Base-by-base conservation (phyloP, 1,284 basidiomycete genomes). In the Butyriboletus appendiculatus region DNA sequence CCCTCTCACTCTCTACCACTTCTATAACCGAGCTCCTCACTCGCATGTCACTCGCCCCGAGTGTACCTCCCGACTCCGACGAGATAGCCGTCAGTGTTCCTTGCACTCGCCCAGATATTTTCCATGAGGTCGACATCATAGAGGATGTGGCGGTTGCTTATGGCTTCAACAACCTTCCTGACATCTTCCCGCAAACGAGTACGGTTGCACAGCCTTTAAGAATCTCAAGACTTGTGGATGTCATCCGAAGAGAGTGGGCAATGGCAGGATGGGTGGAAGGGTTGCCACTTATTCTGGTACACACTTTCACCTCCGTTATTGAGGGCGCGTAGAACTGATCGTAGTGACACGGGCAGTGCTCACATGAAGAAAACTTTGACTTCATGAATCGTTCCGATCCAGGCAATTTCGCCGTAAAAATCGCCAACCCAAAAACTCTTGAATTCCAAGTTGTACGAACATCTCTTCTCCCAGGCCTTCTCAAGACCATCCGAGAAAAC, bases 361-460 rank as follows among this genome's bases (percentile, higher is more conserved):
- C 94, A 18, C 94, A 96, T 70, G 96, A 98, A 71, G 96, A 99
- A 75, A 98, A 98, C 76, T 99, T 97, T 69, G 87, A 84, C 46
- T 96, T 87, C 78, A 79, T 99, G 59, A 96, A 97, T 74, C 88
- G 88, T 55, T 71, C 78, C 46, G 96, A 98, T 71, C 88, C 93
- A 58, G 87, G 88, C 30, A 83, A 82, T 45, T 80, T 82, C 34
- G 96, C 91, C 10, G 87, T 99, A 61, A 90, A 90, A 54, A 91
- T 99, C 58, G 94, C 90, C 54, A 99, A 99, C 74, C 96, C 96
- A 2, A 98, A 98, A 75, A 95, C 96, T 38, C 82, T 94, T 60
- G 97, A 99, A 73, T 99, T 97, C 77, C 96, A 99, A 75, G 92
- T 99, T 57, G 95, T 98, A 48, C 88, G 97, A 57, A 98, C 97